Evolutionary conservation across 805 yeast species (phyloP).

Genomic region (Yueomyces sp.): DNA sequence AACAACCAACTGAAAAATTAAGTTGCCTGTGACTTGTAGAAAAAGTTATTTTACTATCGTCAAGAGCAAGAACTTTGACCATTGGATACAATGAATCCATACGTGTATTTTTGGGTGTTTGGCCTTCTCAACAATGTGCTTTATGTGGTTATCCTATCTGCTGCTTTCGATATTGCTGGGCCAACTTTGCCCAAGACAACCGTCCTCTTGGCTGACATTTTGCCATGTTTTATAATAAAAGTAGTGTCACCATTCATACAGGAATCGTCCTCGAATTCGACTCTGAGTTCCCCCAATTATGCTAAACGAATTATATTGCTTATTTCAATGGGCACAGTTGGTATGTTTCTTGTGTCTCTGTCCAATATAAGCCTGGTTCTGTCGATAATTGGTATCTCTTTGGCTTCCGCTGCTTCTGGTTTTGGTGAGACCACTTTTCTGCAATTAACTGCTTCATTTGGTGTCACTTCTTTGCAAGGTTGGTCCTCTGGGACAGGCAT

Average conservation of each 20-base stretch:
- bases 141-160: conserved; percentile 81
- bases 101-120: conserved; percentile 58
- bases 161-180: conserved; percentile 88
- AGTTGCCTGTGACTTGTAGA: too few relatives aligned
- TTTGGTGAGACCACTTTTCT: conserved; percentile 83
- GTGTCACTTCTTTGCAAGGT: conserved; percentile 52
- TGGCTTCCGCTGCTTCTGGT: conserved; percentile 81
- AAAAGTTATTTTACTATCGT: too few relatives aligned
- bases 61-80: too few relatives aligned
- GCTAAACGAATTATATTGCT: conserved; percentile 36
- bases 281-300: conserved; percentile 41
- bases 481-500: conserved; percentile 95
- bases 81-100: conserved; percentile 7
- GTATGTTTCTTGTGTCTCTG: conserved; percentile 54
- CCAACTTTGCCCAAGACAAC: conserved; percentile 70
- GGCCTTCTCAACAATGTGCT: conserved; percentile 82
- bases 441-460: conserved; percentile 71
- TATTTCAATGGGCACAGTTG: conserved; percentile 46
- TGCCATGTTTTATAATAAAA: conserved; percentile 70
- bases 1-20: too few relatives aligned
- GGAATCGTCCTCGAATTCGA: neutral
- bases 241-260: conserved; percentile 51
- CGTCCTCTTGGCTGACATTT: conserved; percentile 73
- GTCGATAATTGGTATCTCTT: conserved; percentile 51
- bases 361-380: conserved; percentile 17